phyloP scores from a whole-genome alignment of 163 green algal species.

The Prototheca cutis region DNA sequence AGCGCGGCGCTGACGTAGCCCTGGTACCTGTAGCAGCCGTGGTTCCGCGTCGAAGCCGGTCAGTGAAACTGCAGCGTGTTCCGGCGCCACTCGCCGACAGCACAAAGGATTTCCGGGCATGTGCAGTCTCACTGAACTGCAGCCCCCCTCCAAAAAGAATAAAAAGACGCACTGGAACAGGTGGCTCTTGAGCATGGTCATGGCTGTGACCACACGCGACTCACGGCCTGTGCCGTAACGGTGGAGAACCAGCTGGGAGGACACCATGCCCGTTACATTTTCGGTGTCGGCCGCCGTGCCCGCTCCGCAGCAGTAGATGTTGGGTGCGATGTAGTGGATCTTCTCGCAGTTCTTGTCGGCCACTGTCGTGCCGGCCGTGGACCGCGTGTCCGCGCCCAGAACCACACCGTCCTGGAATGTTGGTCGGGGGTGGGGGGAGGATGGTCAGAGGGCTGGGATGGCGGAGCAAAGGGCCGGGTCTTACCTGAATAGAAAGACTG shows the following conservation, averaged over 20 bases:
- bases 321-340: constrained; percentile 95
- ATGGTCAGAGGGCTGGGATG: background rate
- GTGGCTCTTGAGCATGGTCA: constrained; percentile 94
- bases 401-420: constrained; percentile 84
- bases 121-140: too few relatives aligned
- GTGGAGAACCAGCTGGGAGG: constrained; percentile 82
- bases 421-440: background rate
- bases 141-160: background rate
- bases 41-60: too few relatives aligned
- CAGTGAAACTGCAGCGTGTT: too few relatives aligned
- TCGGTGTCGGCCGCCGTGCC: constrained; percentile 95
- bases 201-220: constrained; percentile 77
- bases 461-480: too few relatives aligned
- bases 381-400: constrained; percentile 92
- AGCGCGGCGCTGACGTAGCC: constrained; percentile 89
- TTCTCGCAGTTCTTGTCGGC: constrained; percentile 99
- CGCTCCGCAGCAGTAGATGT: constrained; percentile 97
- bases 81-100: too few relatives aligned
- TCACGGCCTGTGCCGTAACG: constrained; percentile 68
- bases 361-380: constrained; percentile 86
- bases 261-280: constrained; percentile 94
- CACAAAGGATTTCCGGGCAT: too few relatives aligned
- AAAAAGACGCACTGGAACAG: constrained; percentile 70
- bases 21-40: constrained; percentile 82
- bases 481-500: too few relatives aligned